Evolutionary conservation across 306 rosid genomes (phyloP), one percentile per base, ranked within the genome.

Genomic region (Lathyrus aphaca): DNA sequence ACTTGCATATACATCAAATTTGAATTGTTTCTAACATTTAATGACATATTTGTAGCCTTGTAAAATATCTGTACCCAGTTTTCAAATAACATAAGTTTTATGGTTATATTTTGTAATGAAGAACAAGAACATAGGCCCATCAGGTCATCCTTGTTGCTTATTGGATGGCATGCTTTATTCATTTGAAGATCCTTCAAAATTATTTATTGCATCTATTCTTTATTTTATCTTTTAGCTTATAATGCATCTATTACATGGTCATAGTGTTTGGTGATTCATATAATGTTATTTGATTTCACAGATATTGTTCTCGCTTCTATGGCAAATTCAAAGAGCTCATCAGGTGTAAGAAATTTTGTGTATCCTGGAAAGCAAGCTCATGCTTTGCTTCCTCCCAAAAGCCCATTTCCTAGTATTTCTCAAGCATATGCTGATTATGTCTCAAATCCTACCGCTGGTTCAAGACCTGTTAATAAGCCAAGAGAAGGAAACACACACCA

Each of bases 351-450:
- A 77, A 95, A 76, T 79, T 80, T 84, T 37, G 83, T 91, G 91
- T 87, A 68, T 79, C 81, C 92, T 32, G 96, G 99, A 80, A 95
- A 86, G 81, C 96, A 91, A 35, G 83, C 95, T 62, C 96, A 91
- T 40, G 83, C 95, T 65, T 72, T 89, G 60, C 97, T 95, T 75
- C 99, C 99, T 75, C 99, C 99, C 21, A 95, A 95, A 87, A 86
- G 95, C 79, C 99, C 99, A 46, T 91, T 91, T 81, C 99, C 97
- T 42, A 79, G 85, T 81, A 88, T 89, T 75, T 75, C 99, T 40
- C 91, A 90, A 42, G 74, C 96, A 21, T 91, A 91, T 72, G 79
- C 87, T 30, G 99, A 95, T 84, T 87, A 82, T 72, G 84, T 86
- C 68, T 81, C 85, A 29, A 85, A 66, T 80, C 83, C 85, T 48